Evolutionary conservation across 495 filamentous ascomycete genomes (phyloP).

Genomic region (Penicillium egyptiacum): DNA sequence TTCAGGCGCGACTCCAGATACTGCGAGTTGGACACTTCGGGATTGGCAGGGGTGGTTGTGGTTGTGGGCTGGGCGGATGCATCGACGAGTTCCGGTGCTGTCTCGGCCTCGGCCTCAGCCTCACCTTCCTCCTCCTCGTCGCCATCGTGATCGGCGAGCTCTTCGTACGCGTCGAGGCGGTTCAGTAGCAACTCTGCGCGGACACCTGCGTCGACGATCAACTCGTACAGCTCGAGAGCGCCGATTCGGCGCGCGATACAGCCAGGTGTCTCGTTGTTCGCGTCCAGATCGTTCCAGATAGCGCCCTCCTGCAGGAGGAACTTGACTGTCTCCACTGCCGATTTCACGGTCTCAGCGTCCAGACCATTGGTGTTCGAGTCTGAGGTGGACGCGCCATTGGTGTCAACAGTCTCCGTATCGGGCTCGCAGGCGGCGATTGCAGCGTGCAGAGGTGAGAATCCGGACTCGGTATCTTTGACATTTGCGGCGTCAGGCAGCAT

Average conservation of each 20-base stretch:
- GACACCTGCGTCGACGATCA: conserved; percentile 89
- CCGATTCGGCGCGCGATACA: conserved; percentile 78
- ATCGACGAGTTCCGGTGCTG: conserved; percentile 36
- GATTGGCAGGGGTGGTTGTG: conserved; percentile 23
- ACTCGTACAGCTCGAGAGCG: conserved; percentile 70
- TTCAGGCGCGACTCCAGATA: conserved; percentile 79
- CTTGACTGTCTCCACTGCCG: conserved; percentile 63
- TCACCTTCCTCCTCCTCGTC: conserved; percentile 46
- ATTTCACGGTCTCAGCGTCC: conserved; percentile 48
- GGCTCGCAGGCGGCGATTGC: conserved; percentile 82
- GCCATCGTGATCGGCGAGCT: conserved; percentile 60
- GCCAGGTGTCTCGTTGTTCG: conserved; percentile 83
- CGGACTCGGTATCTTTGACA: conserved; percentile 79
- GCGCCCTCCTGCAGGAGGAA: conserved; percentile 83
- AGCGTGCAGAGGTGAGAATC: conserved; percentile 83
- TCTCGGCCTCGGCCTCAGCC: conserved; percentile 13
- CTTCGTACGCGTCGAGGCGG: conserved; percentile 73
- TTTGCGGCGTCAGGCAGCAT: conserved; percentile 58
- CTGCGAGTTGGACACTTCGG: conserved; percentile 58
- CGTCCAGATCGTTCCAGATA: conserved; percentile 95
- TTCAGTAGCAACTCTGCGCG: conserved; percentile 83
- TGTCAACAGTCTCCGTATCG: conserved; percentile 34
- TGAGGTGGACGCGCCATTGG: conserved; percentile 11
- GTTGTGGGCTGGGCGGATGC: conserved; percentile 22
- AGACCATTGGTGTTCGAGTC: conserved; percentile 27